A percentile compares a stretch with the other conserved stretches of the same genome.
These are phyloP conservation scores for Scleromitrula shiraiana DNA, from an alignment of 2,329 filamentous ascomycete species.

Conservation along the genomic window DNA sequence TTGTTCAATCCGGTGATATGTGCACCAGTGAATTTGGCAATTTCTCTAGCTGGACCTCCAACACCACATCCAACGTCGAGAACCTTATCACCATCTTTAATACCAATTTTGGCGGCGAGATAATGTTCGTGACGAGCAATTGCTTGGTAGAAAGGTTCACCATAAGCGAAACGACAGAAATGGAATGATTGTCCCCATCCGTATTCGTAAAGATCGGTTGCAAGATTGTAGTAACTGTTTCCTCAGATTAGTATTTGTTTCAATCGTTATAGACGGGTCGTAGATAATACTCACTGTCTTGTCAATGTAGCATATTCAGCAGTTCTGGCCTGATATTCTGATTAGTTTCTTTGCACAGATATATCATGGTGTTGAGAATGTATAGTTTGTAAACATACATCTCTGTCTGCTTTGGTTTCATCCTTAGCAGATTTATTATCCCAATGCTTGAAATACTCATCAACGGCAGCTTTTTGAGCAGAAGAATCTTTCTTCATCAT, in stretches of 20 bases:
- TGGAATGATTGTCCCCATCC: conserved; percentile 96
- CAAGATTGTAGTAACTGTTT: conserved; percentile 84
- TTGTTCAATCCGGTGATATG: conserved; percentile 94
- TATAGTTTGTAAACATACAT: conserved; percentile 57
- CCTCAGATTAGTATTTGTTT: conserved; percentile 16
- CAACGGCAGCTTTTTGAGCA: conserved; percentile 72
- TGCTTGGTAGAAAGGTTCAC: conserved; percentile 82
- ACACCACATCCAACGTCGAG: conserved; percentile 96
- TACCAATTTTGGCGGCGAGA: conserved; percentile 79
- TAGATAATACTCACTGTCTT: conserved; percentile 61
- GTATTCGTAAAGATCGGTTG: conserved; percentile 94
- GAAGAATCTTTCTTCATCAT: conserved; percentile 75
- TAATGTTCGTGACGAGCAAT: conserved; percentile 98
- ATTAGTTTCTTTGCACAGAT: neutral
- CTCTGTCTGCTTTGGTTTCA: conserved; percentile 76
- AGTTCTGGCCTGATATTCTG: conserved; percentile 2
- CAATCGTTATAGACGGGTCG: neutral
- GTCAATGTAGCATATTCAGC: conserved; percentile 84
- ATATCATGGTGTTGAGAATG: neutral
- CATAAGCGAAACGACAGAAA: conserved; percentile 86
- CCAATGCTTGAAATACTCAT: conserved; percentile 96
- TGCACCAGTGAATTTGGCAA: conserved; percentile 87
- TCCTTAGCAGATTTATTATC: conserved; percentile 71
- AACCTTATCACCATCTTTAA: conserved; percentile 81
- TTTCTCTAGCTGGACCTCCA: conserved; percentile 89